Conservation (phyloP, 2,329 filamentous ascomycete genomes). For the Hypoxylon sp. region DNA sequence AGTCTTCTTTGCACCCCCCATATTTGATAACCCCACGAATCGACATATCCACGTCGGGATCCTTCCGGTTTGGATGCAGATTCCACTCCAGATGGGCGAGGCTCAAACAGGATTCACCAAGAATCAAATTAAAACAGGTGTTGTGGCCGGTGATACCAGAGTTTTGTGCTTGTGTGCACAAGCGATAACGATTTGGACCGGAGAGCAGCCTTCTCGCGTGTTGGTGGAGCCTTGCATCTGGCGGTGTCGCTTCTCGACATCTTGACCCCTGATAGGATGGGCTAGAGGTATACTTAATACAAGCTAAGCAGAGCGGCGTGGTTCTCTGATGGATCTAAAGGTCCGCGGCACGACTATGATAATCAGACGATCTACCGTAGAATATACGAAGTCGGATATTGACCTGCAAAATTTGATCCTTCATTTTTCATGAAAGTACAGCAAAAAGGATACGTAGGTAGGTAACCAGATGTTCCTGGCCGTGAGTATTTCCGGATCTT, state of each 20-base stretch:
- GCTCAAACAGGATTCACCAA: neutral
- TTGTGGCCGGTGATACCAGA: constrained; percentile 8
- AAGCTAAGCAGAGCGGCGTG: constrained; percentile 35
- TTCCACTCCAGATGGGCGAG: constrained; percentile 30
- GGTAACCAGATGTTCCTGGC: constrained; percentile 24
- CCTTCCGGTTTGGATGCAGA: constrained; percentile 7
- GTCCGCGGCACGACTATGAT: constrained; percentile 41
- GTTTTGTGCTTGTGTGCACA: constrained; percentile 20
- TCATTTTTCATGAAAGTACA: constrained; percentile 39
- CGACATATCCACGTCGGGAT: neutral
- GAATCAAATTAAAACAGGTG: neutral
- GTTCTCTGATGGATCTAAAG: constrained; percentile 37
- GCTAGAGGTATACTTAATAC: constrained; percentile 12
- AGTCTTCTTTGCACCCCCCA: neutral
- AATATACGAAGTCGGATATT: constrained; percentile 35
- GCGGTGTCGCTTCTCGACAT: constrained; percentile 40
- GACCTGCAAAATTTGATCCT: constrained; percentile 39
- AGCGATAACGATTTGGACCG: constrained; percentile 27
- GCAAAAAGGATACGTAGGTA: constrained; percentile 6
- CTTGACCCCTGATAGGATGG: constrained; percentile 26
- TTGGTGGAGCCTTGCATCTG: constrained; percentile 36
- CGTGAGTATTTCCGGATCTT: constrained; percentile 25
- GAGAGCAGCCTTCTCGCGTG: constrained; percentile 35
- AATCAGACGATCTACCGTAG: constrained; percentile 38
- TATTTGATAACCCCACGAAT: neutral